A percentile compares a stretch with the other conserved stretches of the same genome.
Evolutionary conservation across 2,329 filamentous ascomycete genomes (phyloP).

Genomic region (Pestalotiopsis sp.): DNA sequence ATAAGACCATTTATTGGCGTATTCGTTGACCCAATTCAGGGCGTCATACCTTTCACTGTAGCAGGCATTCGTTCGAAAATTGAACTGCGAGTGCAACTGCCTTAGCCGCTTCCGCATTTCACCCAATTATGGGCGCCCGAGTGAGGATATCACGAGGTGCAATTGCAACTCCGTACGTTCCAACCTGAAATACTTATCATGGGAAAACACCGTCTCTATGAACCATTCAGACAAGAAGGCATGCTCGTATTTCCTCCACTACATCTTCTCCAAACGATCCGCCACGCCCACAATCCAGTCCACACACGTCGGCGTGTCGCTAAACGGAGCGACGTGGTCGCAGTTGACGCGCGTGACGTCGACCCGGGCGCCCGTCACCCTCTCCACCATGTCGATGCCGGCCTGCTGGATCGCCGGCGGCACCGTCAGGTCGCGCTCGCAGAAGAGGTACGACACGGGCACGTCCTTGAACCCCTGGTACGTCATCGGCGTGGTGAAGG

Average conservation of each 20-base stretch:
- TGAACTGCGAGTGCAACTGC: conserved; percentile 7
- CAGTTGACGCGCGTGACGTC: conserved; percentile 35
- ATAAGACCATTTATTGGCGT: too few relatives aligned
- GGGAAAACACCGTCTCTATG: too few relatives aligned
- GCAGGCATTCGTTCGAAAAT: not conserved
- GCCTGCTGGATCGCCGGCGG: conserved; percentile 31
- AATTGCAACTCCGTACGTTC: not conserved
- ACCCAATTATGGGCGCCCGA: conserved; percentile 21
- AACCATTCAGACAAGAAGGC: too few relatives aligned
- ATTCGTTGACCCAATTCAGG: too few relatives aligned
- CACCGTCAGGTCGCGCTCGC: conserved; percentile 35
- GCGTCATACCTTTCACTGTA: not conserved
- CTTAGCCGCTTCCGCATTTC: not conserved
- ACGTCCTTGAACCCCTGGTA: conserved; percentile 41
- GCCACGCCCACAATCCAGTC: conserved; percentile 19
- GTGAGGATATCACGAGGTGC: conserved; percentile 24
- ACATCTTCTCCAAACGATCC: not conserved
- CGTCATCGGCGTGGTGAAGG: conserved; percentile 34
- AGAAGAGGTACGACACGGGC: conserved; percentile 39
- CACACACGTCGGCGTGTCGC: conserved; percentile 25
- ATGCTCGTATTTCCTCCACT: not conserved
- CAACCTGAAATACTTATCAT: not conserved
- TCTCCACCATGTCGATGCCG: conserved; percentile 28
- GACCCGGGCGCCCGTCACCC: conserved; percentile 27
- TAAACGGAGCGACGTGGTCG: conserved; percentile 34